Base-by-base conservation (phyloP, 192 early-diverging fungal species). In the Phlyctochytrium arcticum region DNA sequence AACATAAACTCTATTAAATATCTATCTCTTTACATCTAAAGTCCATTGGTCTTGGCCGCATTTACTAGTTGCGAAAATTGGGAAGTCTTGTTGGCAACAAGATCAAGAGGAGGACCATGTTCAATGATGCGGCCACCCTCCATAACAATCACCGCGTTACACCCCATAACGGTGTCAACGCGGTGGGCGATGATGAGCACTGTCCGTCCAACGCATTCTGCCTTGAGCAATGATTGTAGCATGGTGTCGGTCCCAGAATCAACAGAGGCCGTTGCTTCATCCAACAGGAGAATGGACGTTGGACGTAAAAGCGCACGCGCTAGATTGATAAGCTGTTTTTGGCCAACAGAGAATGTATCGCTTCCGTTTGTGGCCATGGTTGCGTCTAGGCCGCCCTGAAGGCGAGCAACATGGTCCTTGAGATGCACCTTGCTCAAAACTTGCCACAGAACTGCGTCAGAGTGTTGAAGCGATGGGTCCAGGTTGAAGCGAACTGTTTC, bases 61-160 rank as follows among this genome's bases (percentile, higher is more conserved):
- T n/a, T n/a, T n/a, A n/a, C n/a, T n/a, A n/a, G n/a, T n/a, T n/a
- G n/a, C n/a, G n/a, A n/a, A n/a, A n/a, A n/a, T n/a, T n/a, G n/a
- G n/a, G n/a, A n/a, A n/a, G n/a, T n/a, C n/a, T n/a, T n/a, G n/a
- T n/a, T n/a, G n/a, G n/a, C n/a, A n/a, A n/a, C n/a, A n/a, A 92
- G 63, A 29, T 74, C 78, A 30, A 74, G 39, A 5, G 91, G 90
- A 30, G 84, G 73, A 35, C 87, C 90, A 48, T 79, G 84, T 67
- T 94, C 92, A 9, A 80, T 80, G 19, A 92, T 74, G 12, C 70
- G 56, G 24, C 91, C 91, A n/a, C 73, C 71, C 42, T 90, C 89
- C 15, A 95, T 63, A 0, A 95, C 90, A 31, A 93, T 56, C 24
- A 95, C 85, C 12, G 80, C 71, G 61, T 89, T 85, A 51, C 63